phyloP scores from a whole-genome alignment of 176 grass and related monocot species.

The maize (Zea mays) region Zm-B73-REFERENCE-NAM-5.0 NC_050097.1:33014501-33015000 shows the following conservation, averaged over 20 bases:
- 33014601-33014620: constrained; percentile 19
- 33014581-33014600: constrained; percentile 58
- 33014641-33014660: constrained; percentile 9
- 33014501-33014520: not conserved
- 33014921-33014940: constrained; percentile 56
- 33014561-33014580: constrained; percentile 50
- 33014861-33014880: not conserved
- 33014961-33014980: constrained; percentile 46
- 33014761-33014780: constrained; percentile 46
- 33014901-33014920: constrained; percentile 39
- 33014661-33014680: constrained; percentile 37
- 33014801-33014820: constrained; percentile 37
- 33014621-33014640: constrained; percentile 5
- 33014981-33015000: constrained; percentile 38
- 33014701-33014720: constrained; percentile 48
- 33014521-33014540: constrained; percentile 18
- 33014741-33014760: constrained; percentile 28
- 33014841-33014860: not conserved
- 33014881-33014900: not conserved
- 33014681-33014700: constrained; percentile 52
- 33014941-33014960: constrained; percentile 32
- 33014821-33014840: constrained; percentile 1
- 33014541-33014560: constrained; percentile 46
- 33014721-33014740: constrained; percentile 48
- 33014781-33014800: constrained; percentile 39